Percentiles rank a stretch among this genome's conserved stretches.
These are phyloP conservation scores for Saturnispora silvae DNA, from an alignment of 805 yeast species.

Conservation along the genomic window DNA sequence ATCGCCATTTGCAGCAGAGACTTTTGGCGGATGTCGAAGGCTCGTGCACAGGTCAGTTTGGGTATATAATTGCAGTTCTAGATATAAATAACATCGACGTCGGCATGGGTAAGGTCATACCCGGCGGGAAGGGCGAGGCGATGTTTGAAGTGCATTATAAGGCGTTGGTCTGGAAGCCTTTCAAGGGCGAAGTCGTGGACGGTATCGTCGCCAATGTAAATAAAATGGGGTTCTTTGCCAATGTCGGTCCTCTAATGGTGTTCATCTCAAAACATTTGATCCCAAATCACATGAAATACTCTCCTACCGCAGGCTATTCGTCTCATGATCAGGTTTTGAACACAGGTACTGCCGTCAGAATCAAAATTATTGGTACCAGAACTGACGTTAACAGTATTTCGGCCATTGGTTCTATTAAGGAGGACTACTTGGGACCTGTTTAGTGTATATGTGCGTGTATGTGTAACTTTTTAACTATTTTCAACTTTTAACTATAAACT, in stretches of 20 bases:
- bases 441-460: too few relatives aligned
- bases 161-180: constrained; percentile 97
- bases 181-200: constrained; percentile 97
- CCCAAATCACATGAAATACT: constrained; percentile 87
- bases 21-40: constrained; percentile 95
- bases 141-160: constrained; percentile 93
- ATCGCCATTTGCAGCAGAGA: constrained; percentile 81
- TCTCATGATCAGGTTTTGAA: constrained; percentile 91
- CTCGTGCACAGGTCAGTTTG: constrained; percentile 97
- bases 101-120: constrained; percentile 85
- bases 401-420: constrained; percentile 96
- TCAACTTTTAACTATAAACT: too few relatives aligned
- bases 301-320: constrained; percentile 95
- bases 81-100: constrained; percentile 93
- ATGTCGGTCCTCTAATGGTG: constrained; percentile 93
- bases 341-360: constrained; percentile 86
- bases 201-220: constrained; percentile 91
- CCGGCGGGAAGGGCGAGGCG: constrained; percentile 80
- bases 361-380: constrained; percentile 93
- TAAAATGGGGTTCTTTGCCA: constrained; percentile 94
- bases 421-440: constrained; percentile 97
- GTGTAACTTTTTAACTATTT: too few relatives aligned
- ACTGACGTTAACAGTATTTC: constrained; percentile 95
- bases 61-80: constrained; percentile 90
- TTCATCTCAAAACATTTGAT: constrained; percentile 91